A percentile compares a stretch with the other conserved stretches of the same genome.
phyloP scores from a whole-genome alignment of 257 asterid genomes.

The Przewalskia tangutica region DNA sequence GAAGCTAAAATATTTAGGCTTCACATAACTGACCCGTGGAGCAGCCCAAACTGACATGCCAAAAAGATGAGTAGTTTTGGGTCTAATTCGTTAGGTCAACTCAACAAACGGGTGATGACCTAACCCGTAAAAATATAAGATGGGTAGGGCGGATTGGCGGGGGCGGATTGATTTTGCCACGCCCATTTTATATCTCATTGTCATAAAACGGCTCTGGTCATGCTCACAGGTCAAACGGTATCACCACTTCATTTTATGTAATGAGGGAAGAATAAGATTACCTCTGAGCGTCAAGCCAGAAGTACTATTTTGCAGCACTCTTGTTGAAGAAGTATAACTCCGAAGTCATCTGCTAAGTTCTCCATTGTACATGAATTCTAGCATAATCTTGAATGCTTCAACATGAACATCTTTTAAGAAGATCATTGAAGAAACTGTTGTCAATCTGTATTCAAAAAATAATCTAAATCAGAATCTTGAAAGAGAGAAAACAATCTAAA shows the following conservation, averaged over 20 bases:
- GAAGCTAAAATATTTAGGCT: too few species aligned
- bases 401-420: slow-evolving; percentile 59
- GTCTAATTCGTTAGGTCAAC: too few species aligned
- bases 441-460: too few species aligned
- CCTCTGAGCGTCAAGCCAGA: slow-evolving; percentile 80
- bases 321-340: slow-evolving; percentile 81
- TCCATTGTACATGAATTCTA: slow-evolving; percentile 75
- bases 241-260: slow-evolving; percentile 35
- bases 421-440: slow-evolving; percentile 55
- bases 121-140: too few species aligned
- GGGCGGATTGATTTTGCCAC: too few species aligned
- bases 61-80: too few species aligned
- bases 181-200: slow-evolving; percentile 8
- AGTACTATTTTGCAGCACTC: slow-evolving; percentile 76
- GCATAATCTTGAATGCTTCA: slow-evolving; percentile 69
- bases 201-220: slow-evolving; percentile 27
- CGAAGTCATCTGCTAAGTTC: slow-evolving; percentile 77
- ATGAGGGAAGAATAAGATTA: slow-evolving; percentile 17
- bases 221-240: slow-evolving; percentile 39
- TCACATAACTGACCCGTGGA: too few species aligned
- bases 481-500: too few species aligned
- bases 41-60: too few species aligned
- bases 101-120: too few species aligned
- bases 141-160: too few species aligned
- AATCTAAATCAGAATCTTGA: too few species aligned